phyloP scores from a whole-genome alignment of 345 rosid species.

The Angophora floribunda region DNA sequence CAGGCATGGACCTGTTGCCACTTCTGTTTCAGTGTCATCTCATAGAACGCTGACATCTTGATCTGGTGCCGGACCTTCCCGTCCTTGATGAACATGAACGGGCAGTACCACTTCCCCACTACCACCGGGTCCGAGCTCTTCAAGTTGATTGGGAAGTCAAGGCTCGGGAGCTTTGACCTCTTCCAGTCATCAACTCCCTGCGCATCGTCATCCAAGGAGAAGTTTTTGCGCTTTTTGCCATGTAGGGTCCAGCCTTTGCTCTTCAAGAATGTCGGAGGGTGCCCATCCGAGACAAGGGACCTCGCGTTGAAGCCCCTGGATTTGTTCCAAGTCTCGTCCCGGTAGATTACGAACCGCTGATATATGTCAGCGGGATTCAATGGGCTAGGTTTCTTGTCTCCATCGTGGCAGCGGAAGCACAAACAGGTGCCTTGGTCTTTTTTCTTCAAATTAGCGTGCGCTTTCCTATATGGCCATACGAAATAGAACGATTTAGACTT shows the following conservation, averaged over 20 bases:
- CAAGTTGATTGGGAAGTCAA: slow-evolving; percentile 2
- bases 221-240: slow-evolving; percentile 10
- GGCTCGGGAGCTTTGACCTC: slow-evolving; percentile 31
- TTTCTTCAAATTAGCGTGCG: slow-evolving; percentile 23
- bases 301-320: slow-evolving; percentile 13
- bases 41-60: slow-evolving; percentile 26
- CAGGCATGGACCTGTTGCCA: slow-evolving; percentile 42
- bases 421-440: slow-evolving; percentile 24
- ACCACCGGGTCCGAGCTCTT: slow-evolving; percentile 2
- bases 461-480: slow-evolving; percentile 18
- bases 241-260: slow-evolving; percentile 32
- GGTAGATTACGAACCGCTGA: slow-evolving; percentile 21
- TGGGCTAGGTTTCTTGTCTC: slow-evolving; percentile 14
- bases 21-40: slow-evolving; percentile 40
- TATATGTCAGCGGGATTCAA: slow-evolving; percentile 10
- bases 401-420: slow-evolving; percentile 3
- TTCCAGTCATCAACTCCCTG: slow-evolving; percentile 27
- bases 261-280: slow-evolving; percentile 36
- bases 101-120: slow-evolving; percentile 65
- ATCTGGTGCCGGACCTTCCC: slow-evolving; percentile 21
- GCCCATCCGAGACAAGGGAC: slow-evolving; percentile 33
- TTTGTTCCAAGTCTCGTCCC: not conserved
- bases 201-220: slow-evolving; percentile 24
- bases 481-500: not conserved
- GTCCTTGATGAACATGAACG: slow-evolving; percentile 53